Conservation (phyloP, 208 protist genomes). For the Wallacemonas sp. region DNA sequence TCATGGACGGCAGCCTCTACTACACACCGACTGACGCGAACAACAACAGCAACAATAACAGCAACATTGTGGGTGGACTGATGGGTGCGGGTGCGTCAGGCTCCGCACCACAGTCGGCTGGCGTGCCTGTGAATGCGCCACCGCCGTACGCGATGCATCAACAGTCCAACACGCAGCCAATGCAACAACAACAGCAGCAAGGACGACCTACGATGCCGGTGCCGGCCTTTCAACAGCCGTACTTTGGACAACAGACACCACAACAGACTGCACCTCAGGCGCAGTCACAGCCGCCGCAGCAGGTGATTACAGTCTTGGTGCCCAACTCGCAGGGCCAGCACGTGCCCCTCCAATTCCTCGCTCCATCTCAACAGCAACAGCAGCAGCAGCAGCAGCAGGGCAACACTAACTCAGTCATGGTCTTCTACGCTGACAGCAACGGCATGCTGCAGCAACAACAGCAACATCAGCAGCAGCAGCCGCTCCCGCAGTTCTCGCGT, state of each 20-base stretch:
- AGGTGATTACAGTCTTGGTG: constrained; percentile 1
- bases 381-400: not conserved
- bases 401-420: not conserved
- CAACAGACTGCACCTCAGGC: not conserved
- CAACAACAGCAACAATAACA: too few relatives aligned
- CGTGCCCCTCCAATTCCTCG: constrained; percentile 1
- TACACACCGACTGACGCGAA: too few relatives aligned
- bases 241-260: too few relatives aligned
- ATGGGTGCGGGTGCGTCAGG: too few relatives aligned
- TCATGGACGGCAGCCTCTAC: constrained; percentile 14
- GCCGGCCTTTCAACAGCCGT: too few relatives aligned
- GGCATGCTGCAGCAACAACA: not conserved
- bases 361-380: not conserved
- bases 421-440: not conserved
- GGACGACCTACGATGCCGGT: too few relatives aligned
- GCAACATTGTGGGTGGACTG: too few relatives aligned
- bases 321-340: constrained; percentile 8
- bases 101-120: too few relatives aligned
- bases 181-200: constrained; percentile 11
- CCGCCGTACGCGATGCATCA: not conserved
- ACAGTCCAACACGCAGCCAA: constrained; percentile 2
- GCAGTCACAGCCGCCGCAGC: constrained; percentile 18
- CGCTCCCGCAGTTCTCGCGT: too few relatives aligned
- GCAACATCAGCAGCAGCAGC: too few relatives aligned
- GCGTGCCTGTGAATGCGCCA: not conserved